Conservation (phyloP, 768 basidiomycete genomes). For the Podaxis sp. region DNA sequence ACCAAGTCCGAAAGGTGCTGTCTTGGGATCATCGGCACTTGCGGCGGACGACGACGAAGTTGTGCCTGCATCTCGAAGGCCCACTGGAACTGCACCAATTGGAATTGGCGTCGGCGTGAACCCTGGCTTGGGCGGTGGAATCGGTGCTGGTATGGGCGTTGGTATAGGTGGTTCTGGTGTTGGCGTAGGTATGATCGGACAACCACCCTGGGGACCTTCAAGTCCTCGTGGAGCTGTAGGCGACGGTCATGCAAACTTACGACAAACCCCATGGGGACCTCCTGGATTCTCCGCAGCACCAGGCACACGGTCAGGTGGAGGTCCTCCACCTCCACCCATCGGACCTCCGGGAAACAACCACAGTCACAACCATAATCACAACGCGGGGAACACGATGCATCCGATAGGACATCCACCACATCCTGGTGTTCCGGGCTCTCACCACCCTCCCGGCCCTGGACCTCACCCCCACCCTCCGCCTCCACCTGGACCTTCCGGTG, state of each 20-base stretch:
- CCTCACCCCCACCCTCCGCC: background rate
- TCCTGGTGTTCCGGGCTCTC: background rate
- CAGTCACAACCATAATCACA: conserved; percentile 5
- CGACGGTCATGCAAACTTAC: conserved; percentile 17
- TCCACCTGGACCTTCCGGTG: conserved; percentile 17
- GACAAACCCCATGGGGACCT: conserved; percentile 26
- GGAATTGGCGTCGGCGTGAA: conserved; percentile 14
- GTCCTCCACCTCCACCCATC: conserved; percentile 28
- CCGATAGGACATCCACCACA: conserved; percentile 19
- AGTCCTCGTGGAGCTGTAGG: conserved; percentile 17
- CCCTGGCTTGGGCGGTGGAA: background rate
- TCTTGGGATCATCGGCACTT: conserved; percentile 77
- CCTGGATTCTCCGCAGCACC: conserved; percentile 19
- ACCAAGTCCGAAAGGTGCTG: conserved; percentile 60
- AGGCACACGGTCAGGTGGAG: conserved; percentile 21
- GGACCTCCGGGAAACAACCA: conserved; percentile 22
- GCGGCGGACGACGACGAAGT: conserved; percentile 83
- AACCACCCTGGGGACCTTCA: conserved; percentile 12
- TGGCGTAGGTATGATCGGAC: conserved; percentile 12
- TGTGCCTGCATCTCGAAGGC: conserved; percentile 49
- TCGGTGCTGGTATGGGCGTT: conserved; percentile 17
- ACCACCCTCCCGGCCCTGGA: background rate
- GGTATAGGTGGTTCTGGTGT: background rate
- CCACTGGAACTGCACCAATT: conserved; percentile 28
- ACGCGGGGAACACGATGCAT: conserved; percentile 15